A percentile compares a stretch with the other conserved stretches of the same genome.
phyloP scores from a whole-genome alignment of 306 rosid species.

The Canavalia ensiformis region DNA sequence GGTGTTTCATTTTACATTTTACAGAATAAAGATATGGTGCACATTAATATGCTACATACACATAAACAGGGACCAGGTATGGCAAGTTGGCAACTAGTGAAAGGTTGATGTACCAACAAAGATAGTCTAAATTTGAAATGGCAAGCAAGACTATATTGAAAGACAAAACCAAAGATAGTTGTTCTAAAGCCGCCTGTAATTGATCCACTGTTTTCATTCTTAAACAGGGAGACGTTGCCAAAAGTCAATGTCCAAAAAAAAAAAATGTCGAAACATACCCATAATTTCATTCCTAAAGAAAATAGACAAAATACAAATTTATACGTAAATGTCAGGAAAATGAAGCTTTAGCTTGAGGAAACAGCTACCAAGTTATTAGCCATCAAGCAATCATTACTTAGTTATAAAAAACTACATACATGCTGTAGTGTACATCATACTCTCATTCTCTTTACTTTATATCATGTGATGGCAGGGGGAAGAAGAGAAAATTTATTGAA shows the following conservation, averaged over 20 bases:
- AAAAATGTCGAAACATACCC: background rate
- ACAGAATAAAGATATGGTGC: background rate
- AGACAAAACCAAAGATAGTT: conserved; percentile 14
- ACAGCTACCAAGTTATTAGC: background rate
- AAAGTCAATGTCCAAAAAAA: background rate
- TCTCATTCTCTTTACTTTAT: background rate
- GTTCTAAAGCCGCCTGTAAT: background rate
- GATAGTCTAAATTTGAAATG: background rate
- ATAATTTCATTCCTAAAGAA: background rate
- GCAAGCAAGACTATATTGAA: background rate
- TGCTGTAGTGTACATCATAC: background rate
- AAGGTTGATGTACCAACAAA: conserved; percentile 7
- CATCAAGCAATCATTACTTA: background rate
- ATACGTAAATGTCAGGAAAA: conserved; percentile 1
- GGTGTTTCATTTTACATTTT: background rate
- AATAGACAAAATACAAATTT: background rate
- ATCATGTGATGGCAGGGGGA: background rate
- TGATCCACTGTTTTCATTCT: conserved; percentile 25
- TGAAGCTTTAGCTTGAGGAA: background rate
- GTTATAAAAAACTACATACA: background rate
- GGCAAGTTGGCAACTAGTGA: background rate
- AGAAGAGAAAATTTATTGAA: background rate
- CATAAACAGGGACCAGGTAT: conserved; percentile 9
- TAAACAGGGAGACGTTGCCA: conserved; percentile 19
- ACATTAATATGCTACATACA: conserved; percentile 30